Evolutionary conservation across 495 filamentous ascomycete genomes (phyloP).

Genomic region (Hypoxylon intermedium): DNA sequence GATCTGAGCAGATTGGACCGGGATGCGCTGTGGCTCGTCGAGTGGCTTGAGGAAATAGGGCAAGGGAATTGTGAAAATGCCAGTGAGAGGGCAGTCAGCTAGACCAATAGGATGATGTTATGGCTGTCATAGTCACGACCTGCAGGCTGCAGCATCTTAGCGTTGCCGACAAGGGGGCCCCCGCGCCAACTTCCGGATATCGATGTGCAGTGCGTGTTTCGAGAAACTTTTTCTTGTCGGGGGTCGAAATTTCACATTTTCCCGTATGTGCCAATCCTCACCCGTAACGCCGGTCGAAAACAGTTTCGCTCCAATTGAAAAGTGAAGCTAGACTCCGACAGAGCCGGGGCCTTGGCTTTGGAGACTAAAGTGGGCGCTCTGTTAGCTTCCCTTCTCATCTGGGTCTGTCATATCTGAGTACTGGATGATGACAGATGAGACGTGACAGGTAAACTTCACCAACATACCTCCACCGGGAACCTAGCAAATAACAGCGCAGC

Average conservation of each 20-base stretch:
- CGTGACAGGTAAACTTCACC: constrained; percentile 27
- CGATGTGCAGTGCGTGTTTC: constrained; percentile 33
- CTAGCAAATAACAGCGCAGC: constrained; percentile 20
- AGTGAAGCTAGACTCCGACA: constrained; percentile 19
- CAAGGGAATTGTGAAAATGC: constrained; percentile 4
- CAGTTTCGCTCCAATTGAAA: constrained; percentile 18
- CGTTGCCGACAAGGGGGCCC: constrained; percentile 27
- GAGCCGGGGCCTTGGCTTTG: constrained; percentile 14
- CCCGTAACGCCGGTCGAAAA: constrained; percentile 29
- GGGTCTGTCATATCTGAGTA: constrained; percentile 20
- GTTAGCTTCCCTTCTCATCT: constrained; percentile 26
- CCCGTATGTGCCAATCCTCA: constrained; percentile 22
- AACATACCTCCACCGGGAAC: constrained; percentile 23
- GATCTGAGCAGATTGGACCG: constrained; percentile 37
- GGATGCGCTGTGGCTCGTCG: constrained; percentile 37
- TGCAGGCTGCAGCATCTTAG: constrained; percentile 39
- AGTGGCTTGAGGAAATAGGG: constrained; percentile 32
- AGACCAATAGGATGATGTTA: constrained; percentile 30
- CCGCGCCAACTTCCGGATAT: constrained; percentile 32
- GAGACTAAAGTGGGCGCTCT: constrained; percentile 15
- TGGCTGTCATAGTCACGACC: constrained; percentile 25
- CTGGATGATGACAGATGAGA: constrained; percentile 29
- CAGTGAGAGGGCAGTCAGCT: constrained; percentile 20
- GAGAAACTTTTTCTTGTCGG: constrained; percentile 26
- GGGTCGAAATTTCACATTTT: constrained; percentile 25